Conservation (phyloP, 345 rosid species). For the Isatis tinctoria region DNA sequence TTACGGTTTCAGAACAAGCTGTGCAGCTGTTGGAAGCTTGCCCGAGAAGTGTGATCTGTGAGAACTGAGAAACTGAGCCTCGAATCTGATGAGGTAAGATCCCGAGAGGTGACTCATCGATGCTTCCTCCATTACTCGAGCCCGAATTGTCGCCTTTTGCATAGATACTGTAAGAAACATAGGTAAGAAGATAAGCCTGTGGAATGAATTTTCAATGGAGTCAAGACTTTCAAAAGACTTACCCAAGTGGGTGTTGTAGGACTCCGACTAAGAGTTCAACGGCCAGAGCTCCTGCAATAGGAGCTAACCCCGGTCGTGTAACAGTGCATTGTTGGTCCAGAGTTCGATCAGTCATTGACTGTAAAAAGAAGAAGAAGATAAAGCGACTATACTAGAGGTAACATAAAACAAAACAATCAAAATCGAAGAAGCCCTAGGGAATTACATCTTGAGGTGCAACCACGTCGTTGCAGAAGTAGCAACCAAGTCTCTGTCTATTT, state of each 20-base stretch:
- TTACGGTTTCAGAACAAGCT: constrained; percentile 81
- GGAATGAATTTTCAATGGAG: not conserved
- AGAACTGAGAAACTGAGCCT: constrained; percentile 77
- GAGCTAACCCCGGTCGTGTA: constrained; percentile 94
- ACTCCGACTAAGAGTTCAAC: constrained; percentile 82
- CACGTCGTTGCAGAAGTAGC: constrained; percentile 96
- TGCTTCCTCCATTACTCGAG: constrained; percentile 38
- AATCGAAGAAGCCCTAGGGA: too few relatives aligned
- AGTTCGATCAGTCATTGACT: constrained; percentile 93
- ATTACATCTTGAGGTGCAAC: constrained; percentile 88
- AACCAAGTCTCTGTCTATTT: constrained; percentile 65
- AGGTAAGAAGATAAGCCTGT: constrained; percentile 9
- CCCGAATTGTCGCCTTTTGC: constrained; percentile 61
- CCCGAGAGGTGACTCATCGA: constrained; percentile 69
- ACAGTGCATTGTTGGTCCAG: constrained; percentile 99
- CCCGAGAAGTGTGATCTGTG: constrained; percentile 78
- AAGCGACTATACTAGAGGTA: not conserved
- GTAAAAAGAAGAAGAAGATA: constrained; percentile 17
- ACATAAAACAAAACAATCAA: not conserved
- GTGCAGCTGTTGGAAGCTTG: constrained; percentile 84
- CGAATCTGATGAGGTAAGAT: constrained; percentile 93
- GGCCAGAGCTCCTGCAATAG: constrained; percentile 88
- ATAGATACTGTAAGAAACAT: constrained; percentile 42
- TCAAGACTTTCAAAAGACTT: constrained; percentile 21
- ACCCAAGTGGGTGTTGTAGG: constrained; percentile 89